phyloP scores from a whole-genome alignment of 1,284 basidiomycete species.

The Malassezia slooffiae region DNA sequence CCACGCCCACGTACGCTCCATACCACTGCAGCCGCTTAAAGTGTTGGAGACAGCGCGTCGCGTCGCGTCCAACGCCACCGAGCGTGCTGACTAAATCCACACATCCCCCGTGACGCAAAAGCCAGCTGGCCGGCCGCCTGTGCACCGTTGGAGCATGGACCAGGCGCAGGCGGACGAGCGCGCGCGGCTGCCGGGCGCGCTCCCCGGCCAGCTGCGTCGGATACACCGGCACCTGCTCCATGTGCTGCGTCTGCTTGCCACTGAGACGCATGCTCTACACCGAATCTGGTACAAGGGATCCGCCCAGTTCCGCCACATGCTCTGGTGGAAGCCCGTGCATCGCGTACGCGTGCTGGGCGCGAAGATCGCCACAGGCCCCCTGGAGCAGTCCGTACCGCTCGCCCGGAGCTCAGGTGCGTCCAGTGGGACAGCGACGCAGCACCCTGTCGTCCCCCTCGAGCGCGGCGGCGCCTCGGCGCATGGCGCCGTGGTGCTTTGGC shows the following conservation, averaged over 20 bases:
- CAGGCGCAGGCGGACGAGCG: background rate
- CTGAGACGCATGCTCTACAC: slow-evolving; percentile 8
- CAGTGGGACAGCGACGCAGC: too few species aligned
- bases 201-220: background rate
- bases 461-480: too few species aligned
- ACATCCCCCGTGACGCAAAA: too few species aligned
- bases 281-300: slow-evolving; percentile 13
- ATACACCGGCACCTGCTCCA: slow-evolving; percentile 1
- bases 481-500: background rate
- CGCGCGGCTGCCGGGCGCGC: background rate
- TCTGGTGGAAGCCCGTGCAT: slow-evolving; percentile 13
- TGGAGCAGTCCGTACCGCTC: slow-evolving; percentile 3
- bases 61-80: slow-evolving; percentile 9
- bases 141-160: too few species aligned
- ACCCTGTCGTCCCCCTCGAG: too few species aligned
- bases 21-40: background rate
- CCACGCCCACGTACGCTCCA: slow-evolving; percentile 12
- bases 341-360: slow-evolving; percentile 3
- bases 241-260: slow-evolving; percentile 2
- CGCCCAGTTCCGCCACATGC: slow-evolving; percentile 13
- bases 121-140: too few species aligned
- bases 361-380: slow-evolving; percentile 4
- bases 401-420: background rate
- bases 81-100: slow-evolving; percentile 12
- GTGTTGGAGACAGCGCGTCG: slow-evolving; percentile 10